Base-by-base conservation (phyloP, 176 grass and related monocot species). In the Saccharum officinarum region DNA sequence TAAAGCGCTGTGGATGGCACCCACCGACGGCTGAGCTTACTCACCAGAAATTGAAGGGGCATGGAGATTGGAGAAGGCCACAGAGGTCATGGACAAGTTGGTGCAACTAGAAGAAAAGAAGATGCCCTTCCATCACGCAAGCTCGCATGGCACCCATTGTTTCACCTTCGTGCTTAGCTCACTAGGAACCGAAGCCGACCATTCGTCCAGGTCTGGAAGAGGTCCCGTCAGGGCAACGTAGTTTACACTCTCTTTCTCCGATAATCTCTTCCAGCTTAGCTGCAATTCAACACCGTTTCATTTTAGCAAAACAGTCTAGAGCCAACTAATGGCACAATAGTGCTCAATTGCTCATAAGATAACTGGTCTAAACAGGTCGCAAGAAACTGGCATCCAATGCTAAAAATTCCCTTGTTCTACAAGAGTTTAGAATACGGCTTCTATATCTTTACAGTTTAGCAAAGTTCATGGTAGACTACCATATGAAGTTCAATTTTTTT, bases 161-260 rank as follows among this genome's bases (percentile, higher is more conserved):
- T 86, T 95, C 39, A 94, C 88, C 80, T 87, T 98, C 54, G 84
- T 38, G 85, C 89, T 95, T 73, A 95, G 63, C 82, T 89, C 88
- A 66, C 31, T 69, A 60, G 96, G 89, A 80, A 95, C 86, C 7
- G 83, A 87, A 31, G 55, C 68, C 20, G 91, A 94, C 93, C 93
- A 95, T 40, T 86, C 80, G 82, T 94, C 86, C 82, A 98, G 72
- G 70, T 98, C 88, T 86, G 96, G 96, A 63, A 90, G 75, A 25
- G 96, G 89, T 44, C 91, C 93, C n/a, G 93, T 95, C 46, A 98
- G 74, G 26, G 93, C 96, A 62, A 95, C 80, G 25, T 91, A 98
- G 59, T 98, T 98, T 75, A 91, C 91, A 75, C 91, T 90, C 68
- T 95, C 89, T 75, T 89, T 81, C 80, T 94, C 87, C 61, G 82